Conservation (phyloP, 371 early-diverging fungal genomes). For the Coemansia sp. region DNA sequence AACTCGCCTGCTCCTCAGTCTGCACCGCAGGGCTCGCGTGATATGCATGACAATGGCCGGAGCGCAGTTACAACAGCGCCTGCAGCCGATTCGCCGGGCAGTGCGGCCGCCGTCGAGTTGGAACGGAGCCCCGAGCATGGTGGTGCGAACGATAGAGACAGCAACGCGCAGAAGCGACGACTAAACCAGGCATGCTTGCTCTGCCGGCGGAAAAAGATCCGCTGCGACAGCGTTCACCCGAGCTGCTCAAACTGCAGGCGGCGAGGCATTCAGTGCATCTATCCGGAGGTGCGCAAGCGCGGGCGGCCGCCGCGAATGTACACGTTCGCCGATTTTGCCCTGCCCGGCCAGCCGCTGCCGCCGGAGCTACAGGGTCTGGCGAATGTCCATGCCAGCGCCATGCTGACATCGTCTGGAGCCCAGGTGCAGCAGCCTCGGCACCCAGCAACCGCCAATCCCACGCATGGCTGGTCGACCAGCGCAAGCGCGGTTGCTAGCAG, state of each 20-base stretch:
- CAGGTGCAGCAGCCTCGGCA: not conserved
- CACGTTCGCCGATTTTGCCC: slow-evolving; percentile 51
- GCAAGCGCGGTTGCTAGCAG: slow-evolving; percentile 4
- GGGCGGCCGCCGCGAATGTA: slow-evolving; percentile 52
- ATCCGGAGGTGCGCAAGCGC: slow-evolving; percentile 50
- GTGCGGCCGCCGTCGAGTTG: not conserved
- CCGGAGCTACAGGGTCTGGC: slow-evolving; percentile 43
- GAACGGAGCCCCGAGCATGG: slow-evolving; percentile 2
- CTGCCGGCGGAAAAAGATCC: slow-evolving; percentile 50
- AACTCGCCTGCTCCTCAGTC: slow-evolving; percentile 1
- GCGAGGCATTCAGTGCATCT: slow-evolving; percentile 48
- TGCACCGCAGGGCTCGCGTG: slow-evolving; percentile 1
- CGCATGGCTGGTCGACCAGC: slow-evolving; percentile 12
- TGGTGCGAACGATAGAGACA: not conserved
- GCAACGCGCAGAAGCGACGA: slow-evolving; percentile 34
- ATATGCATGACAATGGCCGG: slow-evolving; percentile 6
- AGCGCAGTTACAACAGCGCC: slow-evolving; percentile 1
- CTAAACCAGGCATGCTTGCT: slow-evolving; percentile 50
- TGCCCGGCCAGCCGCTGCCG: slow-evolving; percentile 51
- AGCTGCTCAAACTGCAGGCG: slow-evolving; percentile 49
- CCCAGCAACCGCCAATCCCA: not conserved
- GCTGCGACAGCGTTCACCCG: slow-evolving; percentile 48
- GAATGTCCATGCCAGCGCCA: slow-evolving; percentile 36
- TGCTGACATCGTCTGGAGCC: slow-evolving; percentile 13
- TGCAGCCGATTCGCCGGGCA: not conserved